Base-by-base conservation (phyloP, 2,329 filamentous ascomycete species). In the Venturia asperata region DNA sequence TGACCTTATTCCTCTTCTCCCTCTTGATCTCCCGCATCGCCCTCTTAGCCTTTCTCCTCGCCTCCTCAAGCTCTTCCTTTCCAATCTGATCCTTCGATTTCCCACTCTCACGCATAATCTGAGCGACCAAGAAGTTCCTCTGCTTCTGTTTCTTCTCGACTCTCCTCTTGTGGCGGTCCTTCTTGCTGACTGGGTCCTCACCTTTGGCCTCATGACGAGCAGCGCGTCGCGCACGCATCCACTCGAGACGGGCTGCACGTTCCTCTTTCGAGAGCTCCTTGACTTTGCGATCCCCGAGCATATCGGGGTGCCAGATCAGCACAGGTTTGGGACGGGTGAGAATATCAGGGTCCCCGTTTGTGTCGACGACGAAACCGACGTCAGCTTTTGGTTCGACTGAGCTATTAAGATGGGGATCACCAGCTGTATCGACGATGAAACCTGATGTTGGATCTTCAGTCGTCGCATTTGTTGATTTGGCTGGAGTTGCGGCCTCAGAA, bases 1-100 rank as follows among this genome's bases (percentile, higher is more conserved):
- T 61, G 21, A 61, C 60, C 24, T 61, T 61, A n/a, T 61, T 45
- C 42, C 60, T 63, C 30, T 55, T 63, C 24, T 47, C 62, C 24
- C 62, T 63, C 62, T 63, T 63, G 13, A 47, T 52, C 45, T 63
- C 62, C 15, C 62, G 42, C 62, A 63, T 63, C 9, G 34, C 62
- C 42, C 62, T 63, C 27, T 55, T 49, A 37, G 62, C 62, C 45
- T 47, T 52, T 2, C 62, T 43, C 47, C 62, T 63, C 43, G 62
- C 62, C n/a, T 30, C 62, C 43, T 63, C 47, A 17, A 63, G 19
- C 62, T 63, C 62, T 21, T 63, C 43, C 62, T 63, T 63, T 5
- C 34, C 24, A 39, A 55, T 27, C n/a, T 55, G 41, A 24, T 24
- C 39, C 27, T 17, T 55, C 9, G 62, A 17, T 15, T 63, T 63